These are phyloP conservation scores for Ascochyta fabae DNA, from an alignment of 2,329 filamentous ascomycete species.

Conservation along the genomic window DNA sequence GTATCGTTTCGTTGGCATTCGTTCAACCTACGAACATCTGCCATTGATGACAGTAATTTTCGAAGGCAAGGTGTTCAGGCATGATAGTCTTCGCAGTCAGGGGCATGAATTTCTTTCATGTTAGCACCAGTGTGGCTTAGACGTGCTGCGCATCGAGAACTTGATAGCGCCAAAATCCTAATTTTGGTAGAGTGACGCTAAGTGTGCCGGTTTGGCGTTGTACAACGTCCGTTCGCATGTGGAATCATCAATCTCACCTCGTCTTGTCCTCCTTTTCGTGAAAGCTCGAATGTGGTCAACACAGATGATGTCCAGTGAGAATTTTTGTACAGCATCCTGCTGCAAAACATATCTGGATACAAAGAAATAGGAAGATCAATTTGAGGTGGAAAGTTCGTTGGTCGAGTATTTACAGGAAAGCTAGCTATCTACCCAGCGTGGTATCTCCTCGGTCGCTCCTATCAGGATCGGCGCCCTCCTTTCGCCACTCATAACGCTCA, in stretches of 20 bases:
- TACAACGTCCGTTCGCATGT: background rate
- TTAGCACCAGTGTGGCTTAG: slow-evolving; percentile 3
- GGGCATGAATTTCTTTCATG: background rate
- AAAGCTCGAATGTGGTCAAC: no score
- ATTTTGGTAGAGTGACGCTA: background rate
- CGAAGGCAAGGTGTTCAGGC: background rate
- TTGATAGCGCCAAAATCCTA: background rate
- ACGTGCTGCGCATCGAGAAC: background rate
- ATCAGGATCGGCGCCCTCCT: slow-evolving; percentile 5
- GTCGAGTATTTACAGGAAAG: slow-evolving; percentile 15
- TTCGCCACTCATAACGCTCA: background rate
- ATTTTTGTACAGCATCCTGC: no score
- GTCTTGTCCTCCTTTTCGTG: background rate
- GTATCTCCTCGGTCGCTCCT: slow-evolving; percentile 8
- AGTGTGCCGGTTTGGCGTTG: background rate
- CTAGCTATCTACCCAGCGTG: slow-evolving; percentile 4
- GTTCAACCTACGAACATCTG: background rate
- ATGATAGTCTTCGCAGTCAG: background rate
- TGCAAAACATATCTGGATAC: no score
- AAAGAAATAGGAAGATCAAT: background rate
- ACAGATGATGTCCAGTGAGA: no score
- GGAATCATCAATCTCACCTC: background rate
- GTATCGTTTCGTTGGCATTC: slow-evolving; percentile 11
- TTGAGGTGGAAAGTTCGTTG: background rate
- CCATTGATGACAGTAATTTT: background rate